Evolutionary conservation across 116 monocot genomes (phyloP).

Genomic region (Papilionanthe hybrid): DNA sequence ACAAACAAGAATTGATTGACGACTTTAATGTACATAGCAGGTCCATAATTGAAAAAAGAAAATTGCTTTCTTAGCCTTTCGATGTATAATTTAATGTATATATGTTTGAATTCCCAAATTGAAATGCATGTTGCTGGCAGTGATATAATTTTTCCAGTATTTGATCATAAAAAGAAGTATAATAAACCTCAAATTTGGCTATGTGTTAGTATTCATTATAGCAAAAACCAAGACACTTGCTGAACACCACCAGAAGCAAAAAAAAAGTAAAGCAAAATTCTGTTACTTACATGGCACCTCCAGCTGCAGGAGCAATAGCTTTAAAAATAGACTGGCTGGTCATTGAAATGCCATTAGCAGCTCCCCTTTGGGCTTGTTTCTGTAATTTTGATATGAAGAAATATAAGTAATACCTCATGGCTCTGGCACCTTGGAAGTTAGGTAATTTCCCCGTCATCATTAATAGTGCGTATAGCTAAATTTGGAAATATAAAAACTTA

Average conservation of each 20-base stretch:
- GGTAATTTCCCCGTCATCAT: not conserved
- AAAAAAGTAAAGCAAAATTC: not conserved
- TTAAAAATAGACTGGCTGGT: conserved; percentile 74
- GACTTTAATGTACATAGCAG: not conserved
- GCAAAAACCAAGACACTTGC: too few species aligned
- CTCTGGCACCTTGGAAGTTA: not conserved
- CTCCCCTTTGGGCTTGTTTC: conserved; percentile 86
- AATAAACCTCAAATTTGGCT: not conserved
- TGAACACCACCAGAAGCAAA: not conserved
- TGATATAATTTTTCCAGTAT: not conserved
- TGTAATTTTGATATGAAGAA: conserved; percentile 15
- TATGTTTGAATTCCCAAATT: not conserved
- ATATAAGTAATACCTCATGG: not conserved
- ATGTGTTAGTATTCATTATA: not conserved
- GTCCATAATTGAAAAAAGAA: not conserved
- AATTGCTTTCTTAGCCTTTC: not conserved
- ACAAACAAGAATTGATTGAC: not conserved
- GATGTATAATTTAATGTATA: not conserved
- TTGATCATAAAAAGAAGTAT: not conserved
- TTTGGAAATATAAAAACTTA: conserved; percentile 19
- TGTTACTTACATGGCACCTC: conserved; percentile 64
- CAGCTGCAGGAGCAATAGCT: conserved; percentile 75
- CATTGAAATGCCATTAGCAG: conserved; percentile 87
- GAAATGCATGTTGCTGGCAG: not conserved
- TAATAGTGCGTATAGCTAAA: not conserved